Percentiles rank a stretch among this genome's conserved stretches.
These are phyloP conservation scores for Nepenthes gracilis DNA, from an alignment of 148 eudicot genomes.

Conservation along the genomic window DNA sequence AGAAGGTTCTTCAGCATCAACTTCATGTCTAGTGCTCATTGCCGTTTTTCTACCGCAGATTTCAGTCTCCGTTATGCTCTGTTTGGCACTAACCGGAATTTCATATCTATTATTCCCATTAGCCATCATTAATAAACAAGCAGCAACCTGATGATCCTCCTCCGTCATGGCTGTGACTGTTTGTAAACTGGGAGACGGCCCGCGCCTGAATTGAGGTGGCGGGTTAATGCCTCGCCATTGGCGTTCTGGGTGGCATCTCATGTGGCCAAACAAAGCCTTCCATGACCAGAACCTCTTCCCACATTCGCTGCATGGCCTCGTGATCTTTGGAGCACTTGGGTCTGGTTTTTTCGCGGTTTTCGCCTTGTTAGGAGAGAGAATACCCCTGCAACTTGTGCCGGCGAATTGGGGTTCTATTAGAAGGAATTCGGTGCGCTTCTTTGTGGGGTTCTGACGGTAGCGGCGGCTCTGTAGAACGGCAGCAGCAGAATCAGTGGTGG, in stretches of 20 bases:
- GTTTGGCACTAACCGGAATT: neutral
- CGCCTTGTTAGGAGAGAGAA: slow-evolving; percentile 7
- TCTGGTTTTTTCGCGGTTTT: slow-evolving; percentile 34
- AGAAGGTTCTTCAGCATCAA: neutral
- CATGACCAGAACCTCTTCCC: slow-evolving; percentile 77
- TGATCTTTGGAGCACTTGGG: slow-evolving; percentile 61
- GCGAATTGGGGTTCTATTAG: slow-evolving; percentile 5
- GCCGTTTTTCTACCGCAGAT: neutral
- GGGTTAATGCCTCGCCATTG: slow-evolving; percentile 96
- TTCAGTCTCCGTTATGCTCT: neutral
- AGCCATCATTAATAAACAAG: slow-evolving; percentile 55
- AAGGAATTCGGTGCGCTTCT: slow-evolving; percentile 33
- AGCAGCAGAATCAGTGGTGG: slow-evolving; percentile 15
- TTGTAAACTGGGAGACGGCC: neutral
- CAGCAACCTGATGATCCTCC: slow-evolving; percentile 57
- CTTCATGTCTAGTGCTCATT: neutral
- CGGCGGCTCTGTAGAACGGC: neutral
- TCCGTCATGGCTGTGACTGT: slow-evolving; percentile 3
- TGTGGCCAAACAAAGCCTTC: slow-evolving; percentile 91
- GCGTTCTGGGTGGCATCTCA: slow-evolving; percentile 96
- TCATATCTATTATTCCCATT: slow-evolving; percentile 1
- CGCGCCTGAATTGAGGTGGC: slow-evolving; percentile 36
- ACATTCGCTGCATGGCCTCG: slow-evolving; percentile 73
- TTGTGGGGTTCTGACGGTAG: slow-evolving; percentile 19
- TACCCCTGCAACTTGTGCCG: neutral